These are phyloP conservation scores for Acrasis kona DNA, from an alignment of 78 protist genomes.

Conservation along the genomic window DNA sequence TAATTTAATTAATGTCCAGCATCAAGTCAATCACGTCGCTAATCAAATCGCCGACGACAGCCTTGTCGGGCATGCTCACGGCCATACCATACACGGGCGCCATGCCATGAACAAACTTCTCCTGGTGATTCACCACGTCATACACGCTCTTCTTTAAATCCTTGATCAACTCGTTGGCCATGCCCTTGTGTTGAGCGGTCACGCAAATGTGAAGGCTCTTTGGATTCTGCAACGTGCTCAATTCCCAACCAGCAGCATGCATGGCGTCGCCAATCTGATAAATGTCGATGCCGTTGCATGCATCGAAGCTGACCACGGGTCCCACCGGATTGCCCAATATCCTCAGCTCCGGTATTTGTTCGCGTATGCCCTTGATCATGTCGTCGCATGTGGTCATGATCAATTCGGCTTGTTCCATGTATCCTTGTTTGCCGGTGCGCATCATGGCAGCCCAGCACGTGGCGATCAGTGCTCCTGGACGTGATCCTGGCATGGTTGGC, in stretches of 20 bases:
- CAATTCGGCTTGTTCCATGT: background rate
- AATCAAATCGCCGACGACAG: no score
- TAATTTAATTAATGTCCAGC: no score
- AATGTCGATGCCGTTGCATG: background rate
- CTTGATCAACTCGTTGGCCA: background rate
- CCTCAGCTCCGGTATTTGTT: background rate
- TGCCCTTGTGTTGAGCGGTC: constrained; percentile 3
- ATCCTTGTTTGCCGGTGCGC: constrained; percentile 56
- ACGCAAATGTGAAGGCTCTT: constrained; percentile 10
- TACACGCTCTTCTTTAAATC: background rate
- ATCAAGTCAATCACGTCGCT: no score
- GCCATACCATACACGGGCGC: constrained; percentile 23
- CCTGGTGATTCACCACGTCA: background rate
- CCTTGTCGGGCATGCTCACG: background rate
- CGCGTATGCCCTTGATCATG: background rate
- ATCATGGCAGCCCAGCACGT: constrained; percentile 82
- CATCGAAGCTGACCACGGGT: background rate
- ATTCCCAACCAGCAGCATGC: constrained; percentile 22
- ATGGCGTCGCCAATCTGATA: constrained; percentile 14
- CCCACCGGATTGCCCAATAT: constrained; percentile 15
- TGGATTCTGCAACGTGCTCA: constrained; percentile 22
- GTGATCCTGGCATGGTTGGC: constrained; percentile 68
- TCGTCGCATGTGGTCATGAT: background rate
- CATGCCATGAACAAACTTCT: background rate
- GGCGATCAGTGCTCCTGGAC: constrained; percentile 77